phyloP scores from a whole-genome alignment of 1,139 yeast species.

The Yamadazyma dushanensis region DNA sequence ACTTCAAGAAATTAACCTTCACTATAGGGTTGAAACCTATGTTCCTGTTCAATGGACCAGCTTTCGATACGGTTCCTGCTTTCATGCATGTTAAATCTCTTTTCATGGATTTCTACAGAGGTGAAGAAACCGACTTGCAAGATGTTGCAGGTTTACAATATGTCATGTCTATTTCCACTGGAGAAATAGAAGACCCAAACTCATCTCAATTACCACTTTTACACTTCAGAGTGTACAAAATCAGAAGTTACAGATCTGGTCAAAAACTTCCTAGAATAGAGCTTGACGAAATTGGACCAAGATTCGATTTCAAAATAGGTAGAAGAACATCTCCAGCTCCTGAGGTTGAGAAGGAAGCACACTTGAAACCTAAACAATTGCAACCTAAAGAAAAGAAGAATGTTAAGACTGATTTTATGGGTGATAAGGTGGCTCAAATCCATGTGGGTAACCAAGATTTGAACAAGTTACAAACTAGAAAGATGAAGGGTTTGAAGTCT shows the following conservation, averaged over 20 bases:
- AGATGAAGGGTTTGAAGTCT: slow-evolving; percentile 96
- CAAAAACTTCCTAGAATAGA: slow-evolving; percentile 94
- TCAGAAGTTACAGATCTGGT: slow-evolving; percentile 78
- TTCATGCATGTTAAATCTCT: slow-evolving; percentile 84
- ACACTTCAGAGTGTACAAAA: slow-evolving; percentile 85
- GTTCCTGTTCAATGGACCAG: slow-evolving; percentile 91
- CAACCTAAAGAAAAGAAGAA: slow-evolving; percentile 87
- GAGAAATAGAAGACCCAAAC: slow-evolving; percentile 70
- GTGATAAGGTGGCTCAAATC: slow-evolving; percentile 95
- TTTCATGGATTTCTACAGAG: slow-evolving; percentile 89
- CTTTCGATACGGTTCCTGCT: slow-evolving; percentile 86
- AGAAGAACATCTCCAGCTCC: slow-evolving; percentile 83
- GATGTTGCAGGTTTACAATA: slow-evolving; percentile 96
- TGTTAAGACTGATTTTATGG: slow-evolving; percentile 81
- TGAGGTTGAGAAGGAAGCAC: slow-evolving; percentile 89
- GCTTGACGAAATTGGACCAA: slow-evolving; percentile 92
- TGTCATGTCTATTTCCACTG: slow-evolving; percentile 79
- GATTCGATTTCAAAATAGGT: slow-evolving; percentile 90
- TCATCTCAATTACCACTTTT: slow-evolving; percentile 63
- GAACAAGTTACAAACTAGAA: slow-evolving; percentile 87
- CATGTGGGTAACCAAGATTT: slow-evolving; percentile 97
- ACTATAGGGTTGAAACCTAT: slow-evolving; percentile 91
- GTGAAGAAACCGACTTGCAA: slow-evolving; percentile 77
- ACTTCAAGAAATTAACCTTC: slow-evolving; percentile 79
- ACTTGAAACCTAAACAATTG: slow-evolving; percentile 76